Percentiles rank a stretch among this genome's conserved stretches.
Conservation (phyloP, 2,329 filamentous ascomycete genomes). For the Aschersonia sp. region DNA sequence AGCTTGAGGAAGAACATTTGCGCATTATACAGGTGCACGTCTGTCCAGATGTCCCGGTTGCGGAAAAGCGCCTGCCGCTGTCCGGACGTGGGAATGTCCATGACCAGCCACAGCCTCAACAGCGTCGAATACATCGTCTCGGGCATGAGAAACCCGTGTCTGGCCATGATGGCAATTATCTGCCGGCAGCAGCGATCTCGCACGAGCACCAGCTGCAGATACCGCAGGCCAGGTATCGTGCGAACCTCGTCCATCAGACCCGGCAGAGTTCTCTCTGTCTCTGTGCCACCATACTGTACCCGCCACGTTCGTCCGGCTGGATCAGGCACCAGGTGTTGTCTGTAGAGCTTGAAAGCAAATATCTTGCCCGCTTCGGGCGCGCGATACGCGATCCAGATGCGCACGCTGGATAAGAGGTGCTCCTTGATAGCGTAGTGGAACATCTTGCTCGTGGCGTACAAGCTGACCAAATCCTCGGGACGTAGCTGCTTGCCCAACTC, state of each 20-base stretch:
- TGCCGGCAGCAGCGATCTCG: constrained; percentile 42
- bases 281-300: constrained; percentile 6
- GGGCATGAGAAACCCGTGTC: constrained; percentile 43
- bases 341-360: constrained; percentile 49
- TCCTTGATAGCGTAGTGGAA: constrained; percentile 47
- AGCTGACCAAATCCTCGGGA: constrained; percentile 40
- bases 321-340: constrained; percentile 41
- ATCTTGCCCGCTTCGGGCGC: constrained; percentile 39
- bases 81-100: constrained; percentile 47
- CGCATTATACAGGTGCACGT: constrained; percentile 44
- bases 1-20: constrained; percentile 59
- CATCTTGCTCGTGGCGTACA: constrained; percentile 49
- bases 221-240: constrained; percentile 47
- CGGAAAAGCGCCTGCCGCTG: constrained; percentile 40
- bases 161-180: constrained; percentile 46
- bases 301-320: constrained; percentile 32
- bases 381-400: constrained; percentile 35
- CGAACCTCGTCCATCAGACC: constrained; percentile 19
- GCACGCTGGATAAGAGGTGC: constrained; percentile 43
- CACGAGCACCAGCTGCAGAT: constrained; percentile 51
- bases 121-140: constrained; percentile 28
- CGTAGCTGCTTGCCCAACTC: constrained; percentile 39
- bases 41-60: constrained; percentile 37
- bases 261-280: constrained; percentile 2
- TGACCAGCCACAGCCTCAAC: constrained; percentile 58